Evolutionary conservation across 2,329 filamentous ascomycete species (phyloP), one percentile per base, ranked within the genome.

Genomic region (Alternaria sp.): DNA sequence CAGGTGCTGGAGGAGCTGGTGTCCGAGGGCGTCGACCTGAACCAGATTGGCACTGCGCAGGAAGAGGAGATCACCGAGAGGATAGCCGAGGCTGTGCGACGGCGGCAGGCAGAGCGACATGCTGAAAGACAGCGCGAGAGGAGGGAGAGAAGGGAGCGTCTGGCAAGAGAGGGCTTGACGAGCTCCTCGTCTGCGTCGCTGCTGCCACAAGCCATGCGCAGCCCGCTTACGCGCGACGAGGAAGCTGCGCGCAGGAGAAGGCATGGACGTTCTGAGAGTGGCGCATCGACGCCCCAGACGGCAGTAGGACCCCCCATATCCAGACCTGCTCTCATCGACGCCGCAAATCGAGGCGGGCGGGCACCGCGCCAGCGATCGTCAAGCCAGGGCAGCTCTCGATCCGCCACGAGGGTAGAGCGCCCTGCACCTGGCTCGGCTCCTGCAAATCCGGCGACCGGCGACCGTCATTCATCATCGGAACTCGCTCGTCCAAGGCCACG

Each of bases 11-110:
- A 95, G 67, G 93, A 97, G 75, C 94, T 95, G 0, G 82, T 97
- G 20, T 81, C 97, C 33, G 93, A 97, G 72, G 94, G 93, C 18
- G 89, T 97, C 50, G 94, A 97, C 75, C 82, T 97, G 59, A 92
- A 96, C 72, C 94, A 94, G 67, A 89, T 97, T 58, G 94, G 95
- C 66, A 85, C 93, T 15, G 88, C 84, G 53, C 92, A 94, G 73
- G 93, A 97, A 75, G 94, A 97, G 73, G 93, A 96, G 74, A 88
- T 98, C 15, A 97, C 92, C 68, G 92, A 95, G 74, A 89, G 92
- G 63, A 97, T 98, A 71, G 94, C 94, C 2, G 92, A 96, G 73
- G 93, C 93, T 2, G 97, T 96, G 75, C 85, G 92, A 61, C 87
- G 92, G 65, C 86, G 93, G 28, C 93, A 96, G 76, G 87, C 86